phyloP scores from a whole-genome alignment of 768 basidiomycete genomes.

The Rhizopogon vulgaris region DNA sequence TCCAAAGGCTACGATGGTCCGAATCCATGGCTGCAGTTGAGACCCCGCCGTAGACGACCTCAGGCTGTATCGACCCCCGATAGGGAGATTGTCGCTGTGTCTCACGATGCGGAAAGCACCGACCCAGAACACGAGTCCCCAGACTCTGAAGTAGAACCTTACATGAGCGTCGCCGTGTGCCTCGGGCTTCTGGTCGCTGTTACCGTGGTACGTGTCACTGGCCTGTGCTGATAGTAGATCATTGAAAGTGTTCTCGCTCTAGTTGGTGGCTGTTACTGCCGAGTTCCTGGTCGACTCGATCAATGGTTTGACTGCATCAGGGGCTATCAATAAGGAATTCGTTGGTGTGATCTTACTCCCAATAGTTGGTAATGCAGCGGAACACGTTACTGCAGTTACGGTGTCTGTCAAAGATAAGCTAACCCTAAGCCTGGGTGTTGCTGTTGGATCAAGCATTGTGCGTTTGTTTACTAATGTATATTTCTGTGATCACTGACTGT shows the following conservation, averaged over 20 bases:
- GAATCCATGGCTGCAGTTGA: conserved; percentile 23
- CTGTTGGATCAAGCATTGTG: conserved; percentile 82
- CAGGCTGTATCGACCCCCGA: not conserved
- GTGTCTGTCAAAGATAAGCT: conserved; percentile 89
- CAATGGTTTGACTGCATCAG: conserved; percentile 53
- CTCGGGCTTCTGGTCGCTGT: conserved; percentile 47
- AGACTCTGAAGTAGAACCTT: conserved; percentile 28
- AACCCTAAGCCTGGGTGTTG: conserved; percentile 80
- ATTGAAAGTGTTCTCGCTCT: not conserved
- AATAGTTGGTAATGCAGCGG: conserved; percentile 88
- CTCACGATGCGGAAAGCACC: not conserved
- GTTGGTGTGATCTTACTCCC: conserved; percentile 86
- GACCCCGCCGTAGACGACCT: not conserved
- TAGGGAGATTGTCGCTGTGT: not conserved
- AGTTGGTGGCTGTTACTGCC: conserved; percentile 54
- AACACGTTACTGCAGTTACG: conserved; percentile 88
- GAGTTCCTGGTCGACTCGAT: conserved; percentile 79
- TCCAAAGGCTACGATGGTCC: conserved; percentile 35
- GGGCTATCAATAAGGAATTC: conserved; percentile 68
- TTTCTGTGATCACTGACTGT: not conserved
- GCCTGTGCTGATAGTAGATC: not conserved
- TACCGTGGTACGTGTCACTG: conserved; percentile 47
- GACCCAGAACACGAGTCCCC: conserved; percentile 7
- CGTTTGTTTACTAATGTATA: conserved; percentile 18
- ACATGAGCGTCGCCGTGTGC: conserved; percentile 51